phyloP scores from a whole-genome alignment of 2,329 filamentous ascomycete genomes.

The Ophiocordyceps polyrhachis-furcata region DNA sequence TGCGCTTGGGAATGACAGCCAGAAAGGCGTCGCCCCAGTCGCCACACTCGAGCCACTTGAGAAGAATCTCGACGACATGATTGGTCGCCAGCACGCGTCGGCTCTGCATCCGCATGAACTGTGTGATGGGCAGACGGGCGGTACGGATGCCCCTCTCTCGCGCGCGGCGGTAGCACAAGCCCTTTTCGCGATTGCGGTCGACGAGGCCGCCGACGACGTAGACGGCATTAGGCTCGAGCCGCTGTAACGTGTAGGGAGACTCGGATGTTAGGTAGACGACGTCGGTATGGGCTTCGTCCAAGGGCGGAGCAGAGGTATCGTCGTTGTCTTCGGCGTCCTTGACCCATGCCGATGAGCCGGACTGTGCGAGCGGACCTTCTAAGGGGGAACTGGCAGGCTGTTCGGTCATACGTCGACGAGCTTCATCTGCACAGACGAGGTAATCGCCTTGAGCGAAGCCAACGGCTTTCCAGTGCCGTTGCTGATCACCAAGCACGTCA shows the following conservation, averaged over 20 bases:
- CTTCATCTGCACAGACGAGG: slow-evolving; percentile 43
- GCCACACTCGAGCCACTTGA: slow-evolving; percentile 73
- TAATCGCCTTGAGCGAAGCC: slow-evolving; percentile 60
- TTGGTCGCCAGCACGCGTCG: slow-evolving; percentile 81
- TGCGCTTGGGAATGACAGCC: slow-evolving; percentile 74
- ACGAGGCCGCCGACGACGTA: slow-evolving; percentile 92
- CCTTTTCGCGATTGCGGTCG: slow-evolving; percentile 92
- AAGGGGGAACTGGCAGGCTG: background rate
- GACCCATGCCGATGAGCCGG: slow-evolving; percentile 1
- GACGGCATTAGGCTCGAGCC: slow-evolving; percentile 69
- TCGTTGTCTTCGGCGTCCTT: slow-evolving; percentile 11
- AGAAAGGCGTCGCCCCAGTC: slow-evolving; percentile 88
- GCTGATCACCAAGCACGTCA: slow-evolving; percentile 48
- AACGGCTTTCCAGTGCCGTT: slow-evolving; percentile 65
- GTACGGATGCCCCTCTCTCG: slow-evolving; percentile 60
- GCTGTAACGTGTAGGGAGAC: slow-evolving; percentile 65
- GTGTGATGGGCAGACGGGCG: slow-evolving; percentile 82
- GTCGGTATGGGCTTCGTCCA: slow-evolving; percentile 16
- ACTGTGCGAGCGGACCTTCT: background rate
- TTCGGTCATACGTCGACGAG: slow-evolving; percentile 44
- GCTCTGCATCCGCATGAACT: slow-evolving; percentile 81
- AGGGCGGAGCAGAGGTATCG: slow-evolving; percentile 14
- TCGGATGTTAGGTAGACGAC: slow-evolving; percentile 85
- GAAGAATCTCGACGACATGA: slow-evolving; percentile 93
- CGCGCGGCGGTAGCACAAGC: slow-evolving; percentile 74